A percentile compares a stretch with the other conserved stretches of the same genome.
These are phyloP conservation scores for Coprinopsis cinerea DNA, from an alignment of 768 basidiomycete species.

Conservation along the genomic window DNA sequence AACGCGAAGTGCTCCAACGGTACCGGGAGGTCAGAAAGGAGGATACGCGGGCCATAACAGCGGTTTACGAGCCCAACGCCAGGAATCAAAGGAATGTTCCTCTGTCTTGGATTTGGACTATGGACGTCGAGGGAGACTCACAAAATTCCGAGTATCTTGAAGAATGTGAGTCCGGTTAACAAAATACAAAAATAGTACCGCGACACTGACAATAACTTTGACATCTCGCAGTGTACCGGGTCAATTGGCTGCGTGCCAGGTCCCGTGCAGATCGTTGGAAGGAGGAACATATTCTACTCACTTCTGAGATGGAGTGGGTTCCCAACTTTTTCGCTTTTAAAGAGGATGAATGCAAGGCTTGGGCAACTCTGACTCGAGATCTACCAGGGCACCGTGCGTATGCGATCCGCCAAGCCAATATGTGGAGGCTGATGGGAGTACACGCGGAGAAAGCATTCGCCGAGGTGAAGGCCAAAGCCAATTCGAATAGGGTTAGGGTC, in stretches of 20 bases:
- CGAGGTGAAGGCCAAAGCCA: no score
- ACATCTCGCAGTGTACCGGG: slow-evolving; percentile 2
- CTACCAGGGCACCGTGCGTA: no score
- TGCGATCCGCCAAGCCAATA: no score
- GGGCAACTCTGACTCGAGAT: no score
- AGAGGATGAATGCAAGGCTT: no score
- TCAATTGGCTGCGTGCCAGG: slow-evolving; percentile 3
- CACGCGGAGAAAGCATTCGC: no score
- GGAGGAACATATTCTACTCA: neutral
- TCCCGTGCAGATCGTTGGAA: slow-evolving; percentile 1
- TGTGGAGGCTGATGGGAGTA: no score
- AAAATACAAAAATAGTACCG: neutral
- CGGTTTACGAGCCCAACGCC: neutral
- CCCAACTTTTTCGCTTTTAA: no score
- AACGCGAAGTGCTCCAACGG: neutral
- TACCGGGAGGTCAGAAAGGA: neutral
- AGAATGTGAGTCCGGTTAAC: neutral
- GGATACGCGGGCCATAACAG: slow-evolving; percentile 3
- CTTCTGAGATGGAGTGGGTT: slow-evolving; percentile 1
- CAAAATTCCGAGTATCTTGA: neutral
- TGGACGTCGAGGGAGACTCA: neutral
- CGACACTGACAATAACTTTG: no score
- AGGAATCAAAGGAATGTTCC: neutral
- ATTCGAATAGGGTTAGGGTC: no score
- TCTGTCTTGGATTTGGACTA: slow-evolving; percentile 3